A percentile compares a stretch with the other conserved stretches of the same genome.
phyloP scores from a whole-genome alignment of 2,329 filamentous ascomycete genomes.

The Pseudonectria foliicola region DNA sequence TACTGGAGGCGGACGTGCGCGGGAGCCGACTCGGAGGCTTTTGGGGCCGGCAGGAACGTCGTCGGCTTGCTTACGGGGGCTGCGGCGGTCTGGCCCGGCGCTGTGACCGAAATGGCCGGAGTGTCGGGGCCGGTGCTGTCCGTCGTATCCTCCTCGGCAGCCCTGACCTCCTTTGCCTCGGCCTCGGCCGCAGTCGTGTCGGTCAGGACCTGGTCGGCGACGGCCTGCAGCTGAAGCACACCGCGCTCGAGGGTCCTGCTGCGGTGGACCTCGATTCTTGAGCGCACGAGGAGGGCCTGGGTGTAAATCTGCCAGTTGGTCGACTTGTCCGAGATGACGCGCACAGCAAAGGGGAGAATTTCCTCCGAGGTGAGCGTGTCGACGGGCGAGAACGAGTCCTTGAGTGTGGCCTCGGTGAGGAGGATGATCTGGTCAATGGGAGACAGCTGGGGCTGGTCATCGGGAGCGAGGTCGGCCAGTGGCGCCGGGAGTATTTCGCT shows the following conservation, averaged over 20 bases:
- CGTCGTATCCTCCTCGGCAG: conserved; percentile 14
- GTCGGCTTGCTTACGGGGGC: conserved; percentile 43
- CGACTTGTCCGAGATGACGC: conserved; percentile 79
- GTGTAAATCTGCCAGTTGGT: conserved; percentile 99
- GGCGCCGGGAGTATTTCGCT: conserved; percentile 45
- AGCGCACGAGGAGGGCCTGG: conserved; percentile 82
- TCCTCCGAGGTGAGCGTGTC: conserved; percentile 89
- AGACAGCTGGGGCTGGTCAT: conserved; percentile 72
- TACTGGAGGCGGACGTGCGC: conserved; percentile 72
- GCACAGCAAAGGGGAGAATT: conserved; percentile 80
- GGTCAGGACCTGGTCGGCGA: conserved; percentile 90
- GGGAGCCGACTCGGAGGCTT: conserved; percentile 69
- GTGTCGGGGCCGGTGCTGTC: conserved; percentile 26
- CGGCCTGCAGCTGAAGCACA: conserved; percentile 84
- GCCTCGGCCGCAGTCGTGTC: conserved; percentile 52
- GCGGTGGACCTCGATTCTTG: conserved; percentile 79
- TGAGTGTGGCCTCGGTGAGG: conserved; percentile 79
- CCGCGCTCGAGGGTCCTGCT: conserved; percentile 84
- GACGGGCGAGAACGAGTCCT: conserved; percentile 75
- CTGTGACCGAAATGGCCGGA: conserved; percentile 39
- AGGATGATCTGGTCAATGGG: conserved; percentile 87
- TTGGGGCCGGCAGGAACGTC: conserved; percentile 74
- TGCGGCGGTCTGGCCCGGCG: conserved; percentile 24
- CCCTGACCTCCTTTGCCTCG: conserved; percentile 20
- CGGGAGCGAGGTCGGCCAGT: conserved; percentile 61